A percentile compares a stretch with the other conserved stretches of the same genome.
phyloP scores from a whole-genome alignment of 1,284 basidiomycete species.

The Cystodermella granulosa region DNA sequence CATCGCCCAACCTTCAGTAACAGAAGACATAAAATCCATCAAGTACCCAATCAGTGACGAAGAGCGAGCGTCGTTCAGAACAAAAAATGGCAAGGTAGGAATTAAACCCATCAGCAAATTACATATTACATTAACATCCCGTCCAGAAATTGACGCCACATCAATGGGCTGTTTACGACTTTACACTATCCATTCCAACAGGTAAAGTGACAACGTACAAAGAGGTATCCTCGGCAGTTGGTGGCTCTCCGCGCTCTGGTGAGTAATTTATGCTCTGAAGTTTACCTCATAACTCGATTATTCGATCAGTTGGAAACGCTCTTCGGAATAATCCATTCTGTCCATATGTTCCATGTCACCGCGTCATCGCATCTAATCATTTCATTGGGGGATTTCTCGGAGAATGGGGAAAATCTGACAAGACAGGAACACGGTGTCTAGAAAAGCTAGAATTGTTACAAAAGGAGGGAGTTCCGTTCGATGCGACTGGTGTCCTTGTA shows the following conservation, averaged over 20 bases:
- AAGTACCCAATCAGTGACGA: constrained; percentile 10
- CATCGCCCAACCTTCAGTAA: not conserved
- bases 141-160: constrained; percentile 44
- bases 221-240: constrained; percentile 45
- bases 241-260: constrained; percentile 61
- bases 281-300: not conserved
- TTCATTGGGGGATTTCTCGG: constrained; percentile 60
- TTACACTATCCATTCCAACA: constrained; percentile 43
- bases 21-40: not conserved
- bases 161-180: constrained; percentile 62
- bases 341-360: constrained; percentile 62
- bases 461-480: constrained; percentile 50
- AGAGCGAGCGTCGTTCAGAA: constrained; percentile 14
- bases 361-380: constrained; percentile 55
- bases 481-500: constrained; percentile 40
- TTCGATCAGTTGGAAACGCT: constrained; percentile 52
- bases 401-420: constrained; percentile 50
- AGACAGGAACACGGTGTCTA: constrained; percentile 34
- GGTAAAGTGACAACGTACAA: constrained; percentile 58
- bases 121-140: constrained; percentile 1
- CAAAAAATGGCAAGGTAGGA: constrained; percentile 19
- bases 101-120: not conserved
- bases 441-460: constrained; percentile 46
- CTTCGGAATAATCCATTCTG: constrained; percentile 60
- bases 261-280: constrained; percentile 10